Evolutionary conservation across 176 grass and related monocot genomes (phyloP).

Genomic region (Lolium perenne): DNA sequence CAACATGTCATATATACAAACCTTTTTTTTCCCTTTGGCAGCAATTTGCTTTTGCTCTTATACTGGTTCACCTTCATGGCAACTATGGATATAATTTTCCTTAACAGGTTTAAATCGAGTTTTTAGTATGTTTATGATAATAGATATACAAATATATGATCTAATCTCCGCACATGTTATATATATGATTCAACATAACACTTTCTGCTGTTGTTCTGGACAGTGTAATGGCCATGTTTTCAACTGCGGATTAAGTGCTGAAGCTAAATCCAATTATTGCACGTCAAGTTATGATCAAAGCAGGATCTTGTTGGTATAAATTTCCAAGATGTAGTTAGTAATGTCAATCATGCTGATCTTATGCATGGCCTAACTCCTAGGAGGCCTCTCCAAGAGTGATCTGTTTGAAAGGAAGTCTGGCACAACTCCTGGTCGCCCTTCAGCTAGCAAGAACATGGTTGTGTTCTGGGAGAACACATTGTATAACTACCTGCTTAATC

Average conservation of each 20-base stretch:
- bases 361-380: not conserved
- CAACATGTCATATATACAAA: not conserved
- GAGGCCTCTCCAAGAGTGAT: too few species aligned
- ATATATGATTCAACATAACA: not conserved
- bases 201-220: not conserved
- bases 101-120: not conserved
- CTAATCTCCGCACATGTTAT: not conserved
- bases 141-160: not conserved
- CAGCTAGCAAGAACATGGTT: too few species aligned
- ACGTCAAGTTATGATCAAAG: not conserved
- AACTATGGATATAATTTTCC: not conserved
- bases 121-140: not conserved
- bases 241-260: not conserved
- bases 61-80: not conserved
- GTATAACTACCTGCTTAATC: too few species aligned
- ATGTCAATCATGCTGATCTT: not conserved
- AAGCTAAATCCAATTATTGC: not conserved
- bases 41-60: not conserved
- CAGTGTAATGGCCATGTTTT: not conserved
- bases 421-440: too few species aligned
- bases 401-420: too few species aligned
- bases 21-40: not conserved
- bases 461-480: too few species aligned
- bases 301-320: not conserved
- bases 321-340: not conserved